Conservation (phyloP, 2,329 filamentous ascomycete species). For the Fusarium beomiforme region DNA sequence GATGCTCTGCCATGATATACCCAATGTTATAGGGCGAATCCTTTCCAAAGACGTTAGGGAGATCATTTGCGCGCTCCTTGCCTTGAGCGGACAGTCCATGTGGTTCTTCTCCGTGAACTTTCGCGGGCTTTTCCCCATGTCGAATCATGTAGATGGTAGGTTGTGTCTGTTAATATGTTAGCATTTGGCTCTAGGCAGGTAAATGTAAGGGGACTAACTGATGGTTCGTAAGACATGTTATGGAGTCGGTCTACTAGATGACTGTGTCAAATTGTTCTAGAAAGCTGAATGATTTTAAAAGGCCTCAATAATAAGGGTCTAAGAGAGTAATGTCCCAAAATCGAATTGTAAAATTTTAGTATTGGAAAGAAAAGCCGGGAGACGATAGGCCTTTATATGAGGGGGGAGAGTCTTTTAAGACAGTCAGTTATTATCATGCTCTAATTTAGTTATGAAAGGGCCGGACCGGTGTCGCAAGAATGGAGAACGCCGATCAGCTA, state of each 20-base stretch:
- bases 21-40: background rate
- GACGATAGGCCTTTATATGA: background rate
- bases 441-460: background rate
- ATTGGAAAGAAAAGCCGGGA: fast-evolving
- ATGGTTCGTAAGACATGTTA: background rate
- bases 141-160: background rate
- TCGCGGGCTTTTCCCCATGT: background rate
- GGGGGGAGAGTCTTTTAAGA: fast-evolving
- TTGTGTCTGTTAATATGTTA: background rate
- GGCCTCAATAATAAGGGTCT: background rate
- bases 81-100: background rate
- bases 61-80: background rate
- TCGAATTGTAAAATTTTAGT: fast-evolving
- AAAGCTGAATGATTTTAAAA: fast-evolving
- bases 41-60: background rate
- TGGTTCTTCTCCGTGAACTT: fast-evolving
- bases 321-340: fast-evolving
- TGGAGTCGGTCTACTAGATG: fast-evolving
- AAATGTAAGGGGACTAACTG: background rate
- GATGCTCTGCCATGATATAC: background rate
- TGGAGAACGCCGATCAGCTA: background rate
- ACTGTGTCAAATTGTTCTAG: fast-evolving
- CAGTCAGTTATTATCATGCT: too few species aligned
- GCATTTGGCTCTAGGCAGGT: fast-evolving
- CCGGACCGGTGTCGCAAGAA: background rate